Conservation (phyloP, 2,329 filamentous ascomycete genomes). For the Alternaria hordeiaustralica region DNA sequence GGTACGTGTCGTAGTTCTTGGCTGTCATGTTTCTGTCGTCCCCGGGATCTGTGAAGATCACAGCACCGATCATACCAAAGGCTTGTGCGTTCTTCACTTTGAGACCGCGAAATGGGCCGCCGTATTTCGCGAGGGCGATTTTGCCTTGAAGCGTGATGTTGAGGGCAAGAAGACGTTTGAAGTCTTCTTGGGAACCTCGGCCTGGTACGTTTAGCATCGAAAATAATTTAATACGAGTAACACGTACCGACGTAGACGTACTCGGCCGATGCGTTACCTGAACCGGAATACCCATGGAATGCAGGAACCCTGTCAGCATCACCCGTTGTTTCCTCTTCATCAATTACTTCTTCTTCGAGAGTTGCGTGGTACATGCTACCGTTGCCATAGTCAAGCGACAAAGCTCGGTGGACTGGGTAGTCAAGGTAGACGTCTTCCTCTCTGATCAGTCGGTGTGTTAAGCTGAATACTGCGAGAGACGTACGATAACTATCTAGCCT, state of each 20-base stretch:
- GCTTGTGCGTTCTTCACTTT: slow-evolving; percentile 57
- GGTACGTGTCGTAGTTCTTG: slow-evolving; percentile 38
- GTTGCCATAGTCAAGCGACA: slow-evolving; percentile 39
- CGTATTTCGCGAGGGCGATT: slow-evolving; percentile 55
- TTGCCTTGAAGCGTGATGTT: slow-evolving; percentile 55
- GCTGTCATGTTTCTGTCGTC: slow-evolving; percentile 48
- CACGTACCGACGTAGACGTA: slow-evolving; percentile 53
- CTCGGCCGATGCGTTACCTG: slow-evolving; percentile 53
- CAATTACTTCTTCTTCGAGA: slow-evolving; percentile 40
- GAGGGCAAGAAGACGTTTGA: slow-evolving; percentile 48
- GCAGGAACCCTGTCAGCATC: slow-evolving; percentile 50
- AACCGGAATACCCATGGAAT: slow-evolving; percentile 57
- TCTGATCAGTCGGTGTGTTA: neutral
- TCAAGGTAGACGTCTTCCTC: slow-evolving; percentile 28
- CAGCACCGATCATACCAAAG: slow-evolving; percentile 51
- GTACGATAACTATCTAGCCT: slow-evolving; percentile 43
- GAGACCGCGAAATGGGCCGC: slow-evolving; percentile 53
- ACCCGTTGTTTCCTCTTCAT: slow-evolving; percentile 38
- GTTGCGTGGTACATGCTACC: slow-evolving; percentile 34
- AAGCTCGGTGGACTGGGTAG: slow-evolving; percentile 45
- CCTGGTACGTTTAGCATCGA: neutral
- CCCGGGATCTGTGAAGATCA: slow-evolving; percentile 54
- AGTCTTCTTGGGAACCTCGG: slow-evolving; percentile 51
- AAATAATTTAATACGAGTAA: too few relatives aligned
- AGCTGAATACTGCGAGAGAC: neutral